Conservation (phyloP, 805 yeast genomes). For the Ogataea haglerorum region DNA sequence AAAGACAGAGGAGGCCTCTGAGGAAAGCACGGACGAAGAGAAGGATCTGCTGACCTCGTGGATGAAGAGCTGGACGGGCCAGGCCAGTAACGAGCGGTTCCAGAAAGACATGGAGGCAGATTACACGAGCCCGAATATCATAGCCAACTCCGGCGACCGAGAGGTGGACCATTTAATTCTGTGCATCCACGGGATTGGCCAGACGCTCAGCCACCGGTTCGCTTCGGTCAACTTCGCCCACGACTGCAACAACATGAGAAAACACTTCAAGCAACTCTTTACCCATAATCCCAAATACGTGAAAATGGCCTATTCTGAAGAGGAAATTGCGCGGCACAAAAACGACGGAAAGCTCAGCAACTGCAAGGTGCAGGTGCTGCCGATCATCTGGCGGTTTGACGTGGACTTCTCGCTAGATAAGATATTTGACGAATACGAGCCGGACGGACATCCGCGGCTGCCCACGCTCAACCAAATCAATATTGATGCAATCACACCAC, state of each 20-base stretch:
- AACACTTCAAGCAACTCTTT: constrained; percentile 48
- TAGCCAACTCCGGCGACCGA: constrained; percentile 37
- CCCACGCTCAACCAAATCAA: constrained; percentile 73
- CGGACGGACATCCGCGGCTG: constrained; percentile 40
- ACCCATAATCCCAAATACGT: constrained; percentile 42
- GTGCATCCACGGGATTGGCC: constrained; percentile 97
- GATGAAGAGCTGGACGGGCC: constrained; percentile 11
- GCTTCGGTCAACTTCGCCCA: constrained; percentile 86
- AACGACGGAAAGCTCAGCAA: constrained; percentile 31
- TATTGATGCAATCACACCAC: constrained; percentile 70
- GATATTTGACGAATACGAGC: constrained; percentile 34
- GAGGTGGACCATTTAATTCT: constrained; percentile 59
- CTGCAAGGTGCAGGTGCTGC: constrained; percentile 76
- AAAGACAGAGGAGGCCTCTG: constrained; percentile 7
- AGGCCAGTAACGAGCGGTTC: constrained; percentile 32
- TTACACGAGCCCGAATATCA: constrained; percentile 41
- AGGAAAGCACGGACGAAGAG: not conserved
- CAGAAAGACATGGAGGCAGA: constrained; percentile 51
- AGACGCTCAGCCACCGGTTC: constrained; percentile 70
- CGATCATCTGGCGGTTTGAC: constrained; percentile 87
- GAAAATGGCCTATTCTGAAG: constrained; percentile 34
- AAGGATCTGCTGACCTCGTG: constrained; percentile 10
- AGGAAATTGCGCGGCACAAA: constrained; percentile 23
- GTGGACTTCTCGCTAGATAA: constrained; percentile 56
- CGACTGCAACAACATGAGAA: constrained; percentile 65